Base-by-base conservation (phyloP, 495 filamentous ascomycete species). In the Sabuloglossum arenarium region DNA sequence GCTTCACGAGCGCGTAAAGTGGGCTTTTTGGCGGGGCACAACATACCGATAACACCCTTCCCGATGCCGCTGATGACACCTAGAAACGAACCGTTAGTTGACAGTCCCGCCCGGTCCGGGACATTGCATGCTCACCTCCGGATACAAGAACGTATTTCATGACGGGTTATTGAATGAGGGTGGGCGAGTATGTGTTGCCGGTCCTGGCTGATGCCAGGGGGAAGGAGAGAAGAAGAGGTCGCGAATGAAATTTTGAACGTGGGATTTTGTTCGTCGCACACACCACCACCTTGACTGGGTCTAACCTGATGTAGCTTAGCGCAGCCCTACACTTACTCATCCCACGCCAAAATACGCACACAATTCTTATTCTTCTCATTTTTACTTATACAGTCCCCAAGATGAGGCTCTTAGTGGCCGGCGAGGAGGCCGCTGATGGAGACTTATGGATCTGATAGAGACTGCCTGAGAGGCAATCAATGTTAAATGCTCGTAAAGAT, bases 101-200 rank as follows among this genome's bases (percentile, higher is more conserved):
- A 37, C 50, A 57, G 49, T 52, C 19, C 24, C 27, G 24, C 10
- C 34, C 55, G 24, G 32, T 49, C 60, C 53, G 58, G 57, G 31
- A 52, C 56, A 4, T 52, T 57, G 56, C 42, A 55, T 27, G 30
- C 74, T 65, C 62, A 79, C 82, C 84, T 76, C 85, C 85, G 59
- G 82, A 85, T 31, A 89, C 85, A 47, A 90, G 71, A 67, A 88
- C 81, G 70, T 86, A 87, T 71, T 88, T 87, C 83, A 88, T 89
- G 47, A 51, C 47, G 47, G 28, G 28, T 21, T 27, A n/a, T 30
- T 27, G 23, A 19, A 8, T 51, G 23, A 3, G 23, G 12, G 28
- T 12, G 24, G 24, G 3, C 47, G 28, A 51, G 43, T 59, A 34
- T 53, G 45, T 24, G 51, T 58, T 61, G 60, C 53, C 60, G 14